Evolutionary conservation across 2,329 filamentous ascomycete species (phyloP).

Genomic region (Arthrobotrys iridis): DNA sequence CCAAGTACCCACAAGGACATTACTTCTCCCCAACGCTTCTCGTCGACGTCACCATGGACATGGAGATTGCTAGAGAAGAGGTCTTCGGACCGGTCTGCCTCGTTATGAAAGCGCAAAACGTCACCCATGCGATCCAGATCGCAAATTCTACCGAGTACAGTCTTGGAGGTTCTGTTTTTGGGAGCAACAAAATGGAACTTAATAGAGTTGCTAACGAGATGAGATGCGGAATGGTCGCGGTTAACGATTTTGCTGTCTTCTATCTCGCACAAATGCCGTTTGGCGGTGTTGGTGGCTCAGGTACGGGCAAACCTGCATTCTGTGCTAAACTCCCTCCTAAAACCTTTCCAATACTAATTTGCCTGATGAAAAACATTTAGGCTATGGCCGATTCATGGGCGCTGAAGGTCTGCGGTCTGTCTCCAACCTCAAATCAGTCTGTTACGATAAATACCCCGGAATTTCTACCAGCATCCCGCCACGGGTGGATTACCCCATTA

Average conservation of each 20-base stretch:
- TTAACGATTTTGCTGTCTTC: conserved; percentile 94
- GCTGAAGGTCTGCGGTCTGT: conserved; percentile 84
- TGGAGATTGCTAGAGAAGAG: conserved; percentile 89
- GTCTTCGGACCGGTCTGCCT: conserved; percentile 93
- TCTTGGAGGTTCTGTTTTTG: conserved; percentile 89
- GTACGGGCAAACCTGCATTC: conserved; percentile 20
- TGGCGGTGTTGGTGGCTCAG: conserved; percentile 87
- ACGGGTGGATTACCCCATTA: conserved; percentile 82
- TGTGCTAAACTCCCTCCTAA: not conserved
- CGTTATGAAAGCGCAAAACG: conserved; percentile 77
- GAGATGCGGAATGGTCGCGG: conserved; percentile 85
- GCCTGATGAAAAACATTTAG: conserved; percentile 11
- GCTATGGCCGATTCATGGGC: conserved; percentile 89
- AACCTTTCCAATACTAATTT: not conserved
- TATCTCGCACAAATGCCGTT: conserved; percentile 96
- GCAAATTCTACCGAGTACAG: conserved; percentile 87
- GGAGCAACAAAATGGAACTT: conserved; percentile 72
- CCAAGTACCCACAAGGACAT: conserved; percentile 78
- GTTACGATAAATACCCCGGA: conserved; percentile 74
- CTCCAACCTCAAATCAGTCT: conserved; percentile 88
- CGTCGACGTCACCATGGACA: conserved; percentile 83
- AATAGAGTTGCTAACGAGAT: conserved; percentile 73
- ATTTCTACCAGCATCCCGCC: conserved; percentile 80
- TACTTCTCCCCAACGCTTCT: conserved; percentile 94
- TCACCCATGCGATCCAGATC: conserved; percentile 75